These are phyloP conservation scores for Ophiostoma sp. DNA, from an alignment of 2,329 filamentous ascomycete species.

Conservation along the genomic window DNA sequence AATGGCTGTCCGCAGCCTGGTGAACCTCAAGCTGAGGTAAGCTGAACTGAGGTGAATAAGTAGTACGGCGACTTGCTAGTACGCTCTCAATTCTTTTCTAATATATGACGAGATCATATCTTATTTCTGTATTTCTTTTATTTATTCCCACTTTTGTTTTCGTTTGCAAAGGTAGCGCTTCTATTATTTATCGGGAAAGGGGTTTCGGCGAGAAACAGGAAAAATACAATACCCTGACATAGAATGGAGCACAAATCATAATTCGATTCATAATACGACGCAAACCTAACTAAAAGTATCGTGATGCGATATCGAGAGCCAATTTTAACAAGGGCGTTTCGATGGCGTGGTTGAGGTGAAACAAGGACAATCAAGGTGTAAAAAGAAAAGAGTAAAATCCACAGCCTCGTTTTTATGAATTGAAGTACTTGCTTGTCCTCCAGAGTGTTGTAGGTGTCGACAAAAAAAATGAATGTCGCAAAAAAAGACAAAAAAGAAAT, in stretches of 20 bases:
- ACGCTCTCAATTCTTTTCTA: background rate
- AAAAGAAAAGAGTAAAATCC: too few species aligned
- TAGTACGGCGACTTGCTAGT: too few species aligned
- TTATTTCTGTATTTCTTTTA: background rate
- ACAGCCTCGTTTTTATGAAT: too few species aligned
- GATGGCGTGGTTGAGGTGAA: too few species aligned
- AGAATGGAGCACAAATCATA: background rate
- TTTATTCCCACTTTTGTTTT: background rate
- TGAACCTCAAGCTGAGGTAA: conserved; percentile 7
- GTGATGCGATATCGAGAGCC: too few species aligned
- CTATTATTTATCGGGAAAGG: background rate
- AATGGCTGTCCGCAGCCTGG: conserved; percentile 13
- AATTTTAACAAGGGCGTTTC: too few species aligned
- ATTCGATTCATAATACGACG: too few species aligned
- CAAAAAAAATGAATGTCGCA: background rate
- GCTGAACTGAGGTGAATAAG: background rate
- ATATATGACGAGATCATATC: background rate
- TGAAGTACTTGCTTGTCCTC: background rate
- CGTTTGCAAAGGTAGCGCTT: background rate
- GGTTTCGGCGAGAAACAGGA: background rate
- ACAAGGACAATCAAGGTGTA: too few species aligned
- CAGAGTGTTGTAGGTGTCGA: background rate
- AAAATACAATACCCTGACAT: conserved; percentile 4
- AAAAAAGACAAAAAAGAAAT: conserved; percentile 17
- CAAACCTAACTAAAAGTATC: too few species aligned